Percentiles rank a stretch among this genome's conserved stretches.
These are phyloP conservation scores for Gamarada debralockiae DNA, from an alignment of 495 filamentous ascomycete species.

Conservation along the genomic window DNA sequence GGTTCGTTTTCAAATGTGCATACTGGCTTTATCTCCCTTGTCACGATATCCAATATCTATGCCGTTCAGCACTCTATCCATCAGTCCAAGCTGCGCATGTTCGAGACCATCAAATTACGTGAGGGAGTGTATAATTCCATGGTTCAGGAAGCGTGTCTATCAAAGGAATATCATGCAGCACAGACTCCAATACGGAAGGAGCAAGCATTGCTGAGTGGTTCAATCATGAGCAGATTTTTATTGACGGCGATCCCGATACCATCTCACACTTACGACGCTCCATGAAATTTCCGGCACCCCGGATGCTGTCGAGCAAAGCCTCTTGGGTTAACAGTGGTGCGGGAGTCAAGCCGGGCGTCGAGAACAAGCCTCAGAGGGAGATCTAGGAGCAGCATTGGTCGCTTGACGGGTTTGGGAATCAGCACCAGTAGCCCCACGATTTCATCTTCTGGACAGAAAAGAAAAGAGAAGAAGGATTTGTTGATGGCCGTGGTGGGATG, in stretches of 20 bases:
- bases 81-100: no score
- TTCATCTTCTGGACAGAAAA: no score
- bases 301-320: constrained; percentile 18
- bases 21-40: no score
- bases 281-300: constrained; percentile 18
- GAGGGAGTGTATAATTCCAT: no score
- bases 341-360: constrained; percentile 16
- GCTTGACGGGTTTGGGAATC: no score
- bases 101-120: no score
- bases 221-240: constrained; percentile 22
- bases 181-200: background rate
- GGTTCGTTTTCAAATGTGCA: no score
- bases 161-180: no score
- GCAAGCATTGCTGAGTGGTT: constrained; percentile 18
- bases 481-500: background rate
- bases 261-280: constrained; percentile 13
- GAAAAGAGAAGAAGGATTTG: constrained; percentile 2
- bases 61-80: no score
- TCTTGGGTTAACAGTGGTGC: constrained; percentile 15
- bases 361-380: constrained; percentile 14
- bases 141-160: no score
- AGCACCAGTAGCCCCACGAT: no score
- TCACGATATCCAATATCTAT: no score
- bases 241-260: constrained; percentile 18
- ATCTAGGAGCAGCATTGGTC: constrained; percentile 7